Evolutionary conservation across 1,284 basidiomycete genomes (phyloP).

Genomic region (Hymenochaete sp.): DNA sequence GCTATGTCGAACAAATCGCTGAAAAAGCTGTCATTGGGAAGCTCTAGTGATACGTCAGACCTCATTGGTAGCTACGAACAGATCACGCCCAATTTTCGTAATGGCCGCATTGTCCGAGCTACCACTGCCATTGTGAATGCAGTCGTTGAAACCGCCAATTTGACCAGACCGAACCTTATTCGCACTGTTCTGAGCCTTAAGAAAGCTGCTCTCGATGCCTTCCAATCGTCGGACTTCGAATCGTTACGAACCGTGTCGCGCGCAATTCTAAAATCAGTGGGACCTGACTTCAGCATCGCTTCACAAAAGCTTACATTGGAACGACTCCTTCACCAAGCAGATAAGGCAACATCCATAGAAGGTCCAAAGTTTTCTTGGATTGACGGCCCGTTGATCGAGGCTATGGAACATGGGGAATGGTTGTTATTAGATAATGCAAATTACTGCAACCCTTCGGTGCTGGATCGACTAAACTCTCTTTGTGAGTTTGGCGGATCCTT

Average conservation of each 20-base stretch:
- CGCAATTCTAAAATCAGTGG: background rate
- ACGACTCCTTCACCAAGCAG: background rate
- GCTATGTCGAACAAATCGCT: constrained; percentile 61
- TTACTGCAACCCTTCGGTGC: constrained; percentile 88
- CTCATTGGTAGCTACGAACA: constrained; percentile 97
- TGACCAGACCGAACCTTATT: too few relatives aligned
- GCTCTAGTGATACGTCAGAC: constrained; percentile 88
- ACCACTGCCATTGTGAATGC: background rate
- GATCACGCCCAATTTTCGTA: constrained; percentile 37
- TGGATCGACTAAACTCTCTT: constrained; percentile 95
- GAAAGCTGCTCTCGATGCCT: background rate
- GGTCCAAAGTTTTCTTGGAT: constrained; percentile 81
- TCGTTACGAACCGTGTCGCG: background rate
- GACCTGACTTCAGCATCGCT: too few relatives aligned
- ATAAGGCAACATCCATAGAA: background rate
- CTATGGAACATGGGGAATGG: constrained; percentile 86
- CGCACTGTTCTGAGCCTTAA: constrained; percentile 4
- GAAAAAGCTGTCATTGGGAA: constrained; percentile 75
- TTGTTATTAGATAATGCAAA: constrained; percentile 91
- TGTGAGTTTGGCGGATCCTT: constrained; percentile 83
- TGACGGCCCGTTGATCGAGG: constrained; percentile 87
- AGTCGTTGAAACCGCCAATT: background rate
- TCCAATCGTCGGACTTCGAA: background rate
- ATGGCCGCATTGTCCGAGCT: constrained; percentile 23
- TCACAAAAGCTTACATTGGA: too few relatives aligned